Evolutionary conservation across 1,139 yeast species (phyloP).

Genomic region (Nakaseomyces delphensis): DNA sequence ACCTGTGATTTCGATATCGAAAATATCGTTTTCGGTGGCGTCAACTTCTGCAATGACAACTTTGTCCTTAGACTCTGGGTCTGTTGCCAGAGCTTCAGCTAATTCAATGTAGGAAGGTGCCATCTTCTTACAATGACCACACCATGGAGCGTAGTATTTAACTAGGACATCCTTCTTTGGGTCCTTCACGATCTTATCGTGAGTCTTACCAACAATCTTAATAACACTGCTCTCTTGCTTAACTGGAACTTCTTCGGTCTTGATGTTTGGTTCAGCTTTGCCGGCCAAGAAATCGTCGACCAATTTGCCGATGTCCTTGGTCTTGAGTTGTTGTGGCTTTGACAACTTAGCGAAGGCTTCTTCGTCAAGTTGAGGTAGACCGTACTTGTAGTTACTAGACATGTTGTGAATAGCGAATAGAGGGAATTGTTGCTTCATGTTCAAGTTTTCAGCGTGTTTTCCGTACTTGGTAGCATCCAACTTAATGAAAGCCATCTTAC

Average conservation of each 20-base stretch:
- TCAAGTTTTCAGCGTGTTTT: constrained; percentile 80
- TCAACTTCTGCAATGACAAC: constrained; percentile 80
- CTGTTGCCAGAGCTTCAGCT: constrained; percentile 54
- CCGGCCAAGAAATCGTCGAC: constrained; percentile 59
- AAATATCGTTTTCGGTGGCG: constrained; percentile 80
- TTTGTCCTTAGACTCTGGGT: constrained; percentile 38
- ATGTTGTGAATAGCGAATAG: constrained; percentile 81
- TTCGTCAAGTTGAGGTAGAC: constrained; percentile 43
- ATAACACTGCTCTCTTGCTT: constrained; percentile 62
- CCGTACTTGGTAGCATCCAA: constrained; percentile 77
- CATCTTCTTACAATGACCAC: constrained; percentile 95
- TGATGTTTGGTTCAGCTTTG: constrained; percentile 60
- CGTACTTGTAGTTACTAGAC: constrained; percentile 61
- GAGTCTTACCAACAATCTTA: constrained; percentile 79
- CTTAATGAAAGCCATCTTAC: constrained; percentile 78
- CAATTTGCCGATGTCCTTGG: constrained; percentile 46
- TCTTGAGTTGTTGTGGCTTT: constrained; percentile 29
- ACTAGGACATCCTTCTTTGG: constrained; percentile 76
- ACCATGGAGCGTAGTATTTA: constrained; percentile 98
- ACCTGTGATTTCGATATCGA: constrained; percentile 66
- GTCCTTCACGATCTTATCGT: constrained; percentile 61
- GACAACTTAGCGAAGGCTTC: constrained; percentile 28
- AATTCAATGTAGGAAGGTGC: constrained; percentile 90
- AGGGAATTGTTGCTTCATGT: constrained; percentile 82
- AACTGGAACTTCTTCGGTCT: constrained; percentile 84